Evolutionary conservation across 371 early-diverging fungal genomes (phyloP).

Genomic region (Parasitella parasitica): DNA sequence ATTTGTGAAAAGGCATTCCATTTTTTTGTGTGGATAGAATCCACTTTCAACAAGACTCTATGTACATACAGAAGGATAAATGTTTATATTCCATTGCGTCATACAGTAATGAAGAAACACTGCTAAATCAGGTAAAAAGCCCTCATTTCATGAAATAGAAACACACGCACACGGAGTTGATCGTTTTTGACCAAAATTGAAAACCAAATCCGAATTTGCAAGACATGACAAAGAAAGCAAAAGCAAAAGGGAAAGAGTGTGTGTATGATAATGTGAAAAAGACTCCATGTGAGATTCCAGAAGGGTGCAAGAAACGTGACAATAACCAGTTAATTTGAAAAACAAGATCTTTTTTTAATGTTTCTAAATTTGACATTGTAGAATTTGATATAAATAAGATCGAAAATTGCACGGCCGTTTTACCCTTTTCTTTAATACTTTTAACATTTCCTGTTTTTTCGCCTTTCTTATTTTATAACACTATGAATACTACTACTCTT

Average conservation of each 20-base stretch:
- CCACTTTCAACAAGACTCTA: background rate
- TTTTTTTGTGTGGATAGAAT: slow-evolving; percentile 1
- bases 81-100: background rate
- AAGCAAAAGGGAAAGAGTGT: background rate
- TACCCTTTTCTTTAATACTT: slow-evolving; percentile 1
- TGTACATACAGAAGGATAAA: background rate
- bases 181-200: background rate
- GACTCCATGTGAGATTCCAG: slow-evolving; percentile 11
- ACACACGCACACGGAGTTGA: background rate
- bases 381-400: slow-evolving; percentile 9
- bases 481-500: background rate
- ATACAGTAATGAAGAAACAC: background rate
- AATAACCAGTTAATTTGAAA: slow-evolving; percentile 1
- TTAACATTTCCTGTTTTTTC: slow-evolving; percentile 1
- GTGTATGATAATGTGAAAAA: background rate
- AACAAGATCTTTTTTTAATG: slow-evolving; percentile 1
- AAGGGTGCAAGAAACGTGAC: slow-evolving; percentile 10
- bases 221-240: background rate
- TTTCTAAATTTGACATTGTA: slow-evolving; percentile 2
- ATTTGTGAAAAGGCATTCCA: slow-evolving; percentile 3
- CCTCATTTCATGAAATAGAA: background rate
- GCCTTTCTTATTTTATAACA: background rate
- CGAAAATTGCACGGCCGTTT: slow-evolving; percentile 11
- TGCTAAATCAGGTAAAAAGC: background rate
- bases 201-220: slow-evolving; percentile 2